Base-by-base conservation (phyloP, 1,139 yeast genomes). In the Yamadazyma triangularis region DNA sequence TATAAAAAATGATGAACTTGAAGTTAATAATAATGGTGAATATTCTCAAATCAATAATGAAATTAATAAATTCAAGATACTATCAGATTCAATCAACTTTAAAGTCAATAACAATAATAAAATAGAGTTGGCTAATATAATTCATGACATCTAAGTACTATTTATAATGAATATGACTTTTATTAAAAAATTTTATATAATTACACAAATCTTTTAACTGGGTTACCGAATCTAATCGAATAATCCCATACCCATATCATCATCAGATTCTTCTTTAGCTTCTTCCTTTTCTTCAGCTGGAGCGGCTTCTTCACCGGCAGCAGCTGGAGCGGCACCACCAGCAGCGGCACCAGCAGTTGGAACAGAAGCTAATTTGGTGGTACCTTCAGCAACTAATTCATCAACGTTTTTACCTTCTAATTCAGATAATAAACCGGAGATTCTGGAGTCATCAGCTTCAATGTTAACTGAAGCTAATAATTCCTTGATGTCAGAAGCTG, bases 231-330 rank as follows among this genome's bases (percentile, higher is more conserved):
- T 53, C 69, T 82, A 83, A 72, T 82, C 93, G 78, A 83, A 83
- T 69, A 83, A 77, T 73, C 91, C 91, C 82, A 82, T 79, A 54
- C 89, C 91, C 89, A 83, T 81, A 67, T 80, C 91, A 61, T 79
- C 88, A 46, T 72, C 64, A 60, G 55, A 62, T 51, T 60, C 64
- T 42, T 56, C 50, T 41, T 53, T 60, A 49, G 51, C 64, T 46
- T 53, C 68, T 42, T 53, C 64, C 36, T 51, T 62, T 40, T 51
- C 61, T 45, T 52, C 64, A 38, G 47, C 69, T 36, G 52, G 72
- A 33, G 46, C 70, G 33, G 55, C 66, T 40, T 53, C 67, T 50
- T 51, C 64, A 43, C 57, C 64, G 43, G 62, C 58, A 39, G 69
- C 60, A 38, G 68, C 66, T 47, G 59, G 57, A 48, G 55, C 68